Base-by-base conservation (phyloP, 2,329 filamentous ascomycete species). In the Monilinia vaccinii-corymbosi region DNA sequence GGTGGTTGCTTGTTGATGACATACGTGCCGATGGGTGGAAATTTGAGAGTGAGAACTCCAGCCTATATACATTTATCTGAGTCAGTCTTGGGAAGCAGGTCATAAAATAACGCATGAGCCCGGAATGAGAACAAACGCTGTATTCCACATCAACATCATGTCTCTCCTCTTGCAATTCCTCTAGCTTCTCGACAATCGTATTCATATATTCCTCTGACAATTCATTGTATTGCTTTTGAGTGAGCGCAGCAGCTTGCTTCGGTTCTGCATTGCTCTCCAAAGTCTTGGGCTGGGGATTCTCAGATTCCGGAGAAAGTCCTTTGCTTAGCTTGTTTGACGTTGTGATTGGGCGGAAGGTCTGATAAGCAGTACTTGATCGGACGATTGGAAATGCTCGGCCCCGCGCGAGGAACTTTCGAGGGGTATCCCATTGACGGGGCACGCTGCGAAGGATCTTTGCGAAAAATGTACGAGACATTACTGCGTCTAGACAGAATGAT, bases 1-100 rank as follows among this genome's bases (percentile, higher is more conserved):
- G 93, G 91, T 0, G 94, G 94, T 74, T 99, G 94, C 75, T 99
- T 99, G 82, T 99, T 99, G 76, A 99, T 82, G 62, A 99, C 89
- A 72, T 95, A 99, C 34, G 84, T 93, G 63, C 92, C 91, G 55
- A 84, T 78, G 14, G 80, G 77, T 1, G 84, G 83, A 67, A 89
- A 83, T 8, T 77, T 79, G 69, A 97, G 79, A 64, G 86, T 91
- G 67, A 97, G 80, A 60, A 97, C 91, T 59, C 94, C 93, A 58
- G 90, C 83, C 92, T 97, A 68, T 49, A 42, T 8, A 31, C 5
- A 31, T 45, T 40, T 21, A 48, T 56, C 14, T 38, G 13, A 5
- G 38, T 59, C 34, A 59, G 10, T 53, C 18, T 25, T 44, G 6
- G 2, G 13, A 34, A 55, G 8, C n/a, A 18, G 8, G 7, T 23